Conservation (phyloP, 805 yeast genomes). For the Candida quercuum region DNA sequence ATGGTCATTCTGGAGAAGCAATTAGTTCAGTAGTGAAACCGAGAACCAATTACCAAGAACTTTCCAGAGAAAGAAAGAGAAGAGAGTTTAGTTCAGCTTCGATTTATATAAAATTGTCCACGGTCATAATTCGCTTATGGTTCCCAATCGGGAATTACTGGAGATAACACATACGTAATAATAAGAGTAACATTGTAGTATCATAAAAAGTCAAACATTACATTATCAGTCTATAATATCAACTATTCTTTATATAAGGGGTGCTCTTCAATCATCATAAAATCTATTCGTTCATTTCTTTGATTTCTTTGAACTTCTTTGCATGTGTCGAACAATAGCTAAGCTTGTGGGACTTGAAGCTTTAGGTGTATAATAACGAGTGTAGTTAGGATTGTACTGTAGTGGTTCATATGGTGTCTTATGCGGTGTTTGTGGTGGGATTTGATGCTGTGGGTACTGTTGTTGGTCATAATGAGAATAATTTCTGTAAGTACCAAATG, state of each 20-base stretch:
- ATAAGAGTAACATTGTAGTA: too few relatives aligned
- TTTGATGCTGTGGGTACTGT: constrained; percentile 6
- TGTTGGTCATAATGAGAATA: constrained; percentile 13
- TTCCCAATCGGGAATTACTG: background rate
- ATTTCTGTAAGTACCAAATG: constrained; percentile 39
- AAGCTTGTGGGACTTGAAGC: constrained; percentile 12
- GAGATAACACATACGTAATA: too few relatives aligned
- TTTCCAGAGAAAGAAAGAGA: too few relatives aligned
- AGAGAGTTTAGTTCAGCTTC: too few relatives aligned
- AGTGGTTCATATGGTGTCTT: constrained; percentile 17
- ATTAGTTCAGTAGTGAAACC: background rate
- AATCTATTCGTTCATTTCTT: constrained; percentile 10
- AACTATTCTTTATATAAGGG: too few relatives aligned
- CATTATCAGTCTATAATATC: too few relatives aligned
- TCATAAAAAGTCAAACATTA: too few relatives aligned
- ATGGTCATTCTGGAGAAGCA: constrained; percentile 4
- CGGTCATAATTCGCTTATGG: background rate
- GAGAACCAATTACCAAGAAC: too few relatives aligned
- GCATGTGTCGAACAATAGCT: constrained; percentile 1
- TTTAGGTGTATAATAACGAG: constrained; percentile 20
- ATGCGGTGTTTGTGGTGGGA: constrained; percentile 15
- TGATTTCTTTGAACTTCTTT: constrained; percentile 13
- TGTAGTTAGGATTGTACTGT: constrained; percentile 17
- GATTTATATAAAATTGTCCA: background rate
- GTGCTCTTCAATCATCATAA: too few relatives aligned